Percentiles rank a stretch among this genome's conserved stretches.
Evolutionary conservation across 331 rosid species (phyloP).

Genomic region (Quercus tomentella): DNA sequence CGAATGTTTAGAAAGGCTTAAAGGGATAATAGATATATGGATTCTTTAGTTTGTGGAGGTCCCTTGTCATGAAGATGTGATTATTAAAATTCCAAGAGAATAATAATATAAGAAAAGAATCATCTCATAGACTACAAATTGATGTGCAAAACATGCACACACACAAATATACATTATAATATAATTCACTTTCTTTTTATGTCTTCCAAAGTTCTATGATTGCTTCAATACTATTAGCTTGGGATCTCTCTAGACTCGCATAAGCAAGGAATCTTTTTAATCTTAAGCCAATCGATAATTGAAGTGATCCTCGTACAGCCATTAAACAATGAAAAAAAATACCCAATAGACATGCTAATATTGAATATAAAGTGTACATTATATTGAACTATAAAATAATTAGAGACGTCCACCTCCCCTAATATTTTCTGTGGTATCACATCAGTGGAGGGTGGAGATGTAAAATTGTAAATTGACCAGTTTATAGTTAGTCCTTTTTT

Average conservation of each 20-base stretch:
- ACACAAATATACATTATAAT: background rate
- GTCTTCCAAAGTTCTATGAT: background rate
- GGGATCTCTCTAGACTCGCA: background rate
- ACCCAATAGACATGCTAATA: background rate
- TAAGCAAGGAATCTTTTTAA: too few relatives aligned
- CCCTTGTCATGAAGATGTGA: constrained; percentile 1
- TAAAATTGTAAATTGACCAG: too few relatives aligned
- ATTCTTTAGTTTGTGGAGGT: background rate
- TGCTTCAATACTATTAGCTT: background rate
- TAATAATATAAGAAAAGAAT: background rate
- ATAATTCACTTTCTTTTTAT: background rate
- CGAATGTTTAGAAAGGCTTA: background rate
- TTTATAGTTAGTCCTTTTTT: too few relatives aligned
- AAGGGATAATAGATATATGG: background rate
- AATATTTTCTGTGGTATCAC: background rate
- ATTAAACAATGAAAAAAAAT: background rate
- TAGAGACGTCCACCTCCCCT: background rate
- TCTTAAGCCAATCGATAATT: background rate
- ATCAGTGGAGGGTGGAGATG: background rate
- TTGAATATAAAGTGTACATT: background rate
- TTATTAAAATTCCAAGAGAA: background rate
- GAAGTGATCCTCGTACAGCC: background rate
- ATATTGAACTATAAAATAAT: background rate
- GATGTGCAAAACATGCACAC: background rate
- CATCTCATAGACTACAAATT: background rate